Evolutionary conservation across 805 yeast species (phyloP).

Genomic region (Cyberlindnera bimundalis): DNA sequence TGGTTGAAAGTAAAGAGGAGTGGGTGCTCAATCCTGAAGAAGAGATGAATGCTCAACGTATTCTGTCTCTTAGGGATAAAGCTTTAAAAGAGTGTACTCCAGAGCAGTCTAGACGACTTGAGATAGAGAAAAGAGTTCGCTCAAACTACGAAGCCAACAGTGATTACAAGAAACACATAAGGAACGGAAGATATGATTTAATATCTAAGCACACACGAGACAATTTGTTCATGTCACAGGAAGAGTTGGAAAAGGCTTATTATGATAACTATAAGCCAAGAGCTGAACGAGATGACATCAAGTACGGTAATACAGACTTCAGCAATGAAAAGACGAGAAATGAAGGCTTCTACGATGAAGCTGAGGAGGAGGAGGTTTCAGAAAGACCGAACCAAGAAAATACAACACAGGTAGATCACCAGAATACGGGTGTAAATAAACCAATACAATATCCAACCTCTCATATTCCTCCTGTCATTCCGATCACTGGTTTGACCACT

Average conservation of each 20-base stretch:
- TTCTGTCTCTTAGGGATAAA: conserved; percentile 19
- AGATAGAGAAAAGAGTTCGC: conserved; percentile 22
- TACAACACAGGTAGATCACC: background rate
- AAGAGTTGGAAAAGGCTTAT: conserved; percentile 16
- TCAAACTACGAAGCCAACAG: conserved; percentile 17
- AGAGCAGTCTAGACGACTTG: conserved; percentile 7
- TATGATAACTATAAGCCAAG: conserved; percentile 23
- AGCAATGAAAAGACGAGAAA: background rate
- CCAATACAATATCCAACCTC: no score
- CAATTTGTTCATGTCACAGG: conserved; percentile 15
- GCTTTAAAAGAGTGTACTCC: conserved; percentile 7
- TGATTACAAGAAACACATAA: conserved; percentile 21
- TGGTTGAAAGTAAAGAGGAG: no score
- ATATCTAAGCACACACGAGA: conserved; percentile 19
- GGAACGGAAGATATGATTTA: conserved; percentile 27
- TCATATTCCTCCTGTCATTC: background rate
- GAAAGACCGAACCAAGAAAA: no score
- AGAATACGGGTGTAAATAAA: no score
- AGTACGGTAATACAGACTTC: background rate
- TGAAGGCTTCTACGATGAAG: conserved; percentile 11
- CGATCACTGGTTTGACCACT: no score
- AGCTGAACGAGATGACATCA: conserved; percentile 18
- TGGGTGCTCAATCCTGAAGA: conserved; percentile 5
- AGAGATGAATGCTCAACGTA: conserved; percentile 14
- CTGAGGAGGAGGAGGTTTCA: background rate